Evolutionary conservation across 2,329 filamentous ascomycete species (phyloP), one percentile per base, ranked within the genome.

Genomic region (Tolypocladium tundrense): DNA sequence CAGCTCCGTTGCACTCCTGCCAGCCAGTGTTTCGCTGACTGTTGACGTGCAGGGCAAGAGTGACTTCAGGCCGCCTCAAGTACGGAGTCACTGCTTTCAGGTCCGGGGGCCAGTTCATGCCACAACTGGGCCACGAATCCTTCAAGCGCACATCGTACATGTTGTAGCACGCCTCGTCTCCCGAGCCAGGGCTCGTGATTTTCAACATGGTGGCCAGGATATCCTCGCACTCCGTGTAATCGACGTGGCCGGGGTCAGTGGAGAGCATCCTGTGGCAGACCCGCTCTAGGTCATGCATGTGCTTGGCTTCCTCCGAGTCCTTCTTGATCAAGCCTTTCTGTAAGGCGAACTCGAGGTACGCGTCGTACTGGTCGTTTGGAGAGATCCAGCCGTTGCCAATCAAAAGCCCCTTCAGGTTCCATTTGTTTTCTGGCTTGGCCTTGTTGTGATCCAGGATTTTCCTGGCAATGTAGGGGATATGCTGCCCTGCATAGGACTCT

Each of bases 321-420:
- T 85, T 83, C 63, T 86, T 69, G 43, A 97, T 73, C 24, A 99
- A 72, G 11, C 85, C 86, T 67, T 86, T 85, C 60, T 92, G 82
- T 70, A 94, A 91, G 50, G 89, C 87, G 67, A 85, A 97, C 37
- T 86, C 82, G 11, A 97, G 77, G 69, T 97, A 97, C 0, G 93
- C 80, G 37, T 88, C 86, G 71, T 97, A 99, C 70, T 99, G 94
- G 54, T 97, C 90, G 9, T 78, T 77, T 1, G 93, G 92, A 2
- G 92, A 89, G 56, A 99, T 93, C 94, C 95, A 99, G 43, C 93
- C 94, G 70, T 99, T 99, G 57, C 95, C 95, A 60, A 99, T 97
- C 41, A 99, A 72, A 24, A 99, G 77, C 10, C 93, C 94, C 63
- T 87, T 82, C 35, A 99, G 75, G 55, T 88, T 87, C 94, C 93